phyloP scores from a whole-genome alignment of 1,284 basidiomycete species.

The Mycosarcoma mackinlayi region DNA sequence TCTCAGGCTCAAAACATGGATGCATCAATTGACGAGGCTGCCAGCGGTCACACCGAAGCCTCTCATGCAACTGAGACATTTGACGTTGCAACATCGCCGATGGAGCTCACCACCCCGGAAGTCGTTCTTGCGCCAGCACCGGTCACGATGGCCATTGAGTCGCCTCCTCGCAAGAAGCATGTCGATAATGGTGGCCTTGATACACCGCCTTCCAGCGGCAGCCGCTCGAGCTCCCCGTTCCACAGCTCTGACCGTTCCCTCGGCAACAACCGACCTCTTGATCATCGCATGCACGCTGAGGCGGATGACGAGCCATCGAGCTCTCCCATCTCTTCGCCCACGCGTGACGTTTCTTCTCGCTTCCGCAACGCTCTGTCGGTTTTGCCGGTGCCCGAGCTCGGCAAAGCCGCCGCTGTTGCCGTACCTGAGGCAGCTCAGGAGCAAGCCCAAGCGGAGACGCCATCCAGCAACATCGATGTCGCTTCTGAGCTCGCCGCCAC shows the following conservation, averaged over 20 bases:
- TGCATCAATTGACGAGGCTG: background rate
- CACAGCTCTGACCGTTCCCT: conserved; percentile 19
- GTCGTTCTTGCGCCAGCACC: conserved; percentile 5
- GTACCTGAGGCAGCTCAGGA: background rate
- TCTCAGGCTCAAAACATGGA: background rate
- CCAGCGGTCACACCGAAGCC: background rate
- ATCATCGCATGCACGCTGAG: conserved; percentile 14
- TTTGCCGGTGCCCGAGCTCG: conserved; percentile 16
- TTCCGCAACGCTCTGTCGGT: conserved; percentile 10
- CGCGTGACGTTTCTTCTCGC: conserved; percentile 39
- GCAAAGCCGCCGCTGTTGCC: background rate
- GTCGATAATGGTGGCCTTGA: conserved; percentile 40
- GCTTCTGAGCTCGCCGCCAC: conserved; percentile 2
- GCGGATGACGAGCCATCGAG: conserved; percentile 43
- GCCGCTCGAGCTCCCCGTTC: conserved; percentile 45
- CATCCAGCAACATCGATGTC: background rate
- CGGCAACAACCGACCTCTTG: conserved; percentile 10
- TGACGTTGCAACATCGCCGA: background rate
- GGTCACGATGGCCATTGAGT: conserved; percentile 23
- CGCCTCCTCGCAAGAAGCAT: conserved; percentile 44
- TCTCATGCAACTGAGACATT: background rate
- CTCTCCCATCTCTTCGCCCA: conserved; percentile 50
- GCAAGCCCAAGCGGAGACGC: background rate
- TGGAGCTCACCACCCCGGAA: background rate
- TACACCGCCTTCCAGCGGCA: conserved; percentile 49